Base-by-base conservation (phyloP, 2,329 filamentous ascomycete genomes). In the Penicillium sp. region DNA sequence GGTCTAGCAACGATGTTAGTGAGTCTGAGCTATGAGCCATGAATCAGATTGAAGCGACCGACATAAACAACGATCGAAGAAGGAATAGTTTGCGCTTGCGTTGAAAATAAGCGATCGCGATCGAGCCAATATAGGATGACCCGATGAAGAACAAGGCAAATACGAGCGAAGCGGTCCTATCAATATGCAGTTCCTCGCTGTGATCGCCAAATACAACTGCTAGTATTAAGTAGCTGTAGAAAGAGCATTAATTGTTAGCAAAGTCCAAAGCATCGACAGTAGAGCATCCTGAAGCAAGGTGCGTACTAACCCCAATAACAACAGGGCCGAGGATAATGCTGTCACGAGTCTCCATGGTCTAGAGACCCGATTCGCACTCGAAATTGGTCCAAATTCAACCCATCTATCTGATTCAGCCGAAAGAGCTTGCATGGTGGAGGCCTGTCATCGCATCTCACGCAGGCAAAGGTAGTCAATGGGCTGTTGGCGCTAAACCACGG, bases 31-130 rank as follows among this genome's bases (percentile, higher is more conserved):
- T 40, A 13, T 2, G 7, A 7, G n/a, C 3, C 59, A 54, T 19
- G 19, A 33, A 17, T 7, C 4, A 22, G 9, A 10, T 28, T 28
- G 35, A n/a, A 24, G 42, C 38, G 28, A 65, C 73, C 24, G 69
- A 78, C 75, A 76, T 59, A 49, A 73, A 75, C 30, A 77, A 54
- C 4, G 70, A 75, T 38, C 72, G 66, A 3, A 75, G 65, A 15
- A 77, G 64, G 53, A 71, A 71, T 53, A 61, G 44, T 33, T 70
- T 69, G 62, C 67, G 61, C n/a, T 64, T 63, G 57, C 59, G 66
- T 56, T 72, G 66, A 58, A 64, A 69, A 55, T 65, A 66, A n/a
- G 70, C 60, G 37, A 75, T 64, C 28, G 68, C 61, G 26, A 75
- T 47, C 8, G 69, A 74, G 12, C 70, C 59, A 12, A 68, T 40